Evolutionary conservation across 495 filamentous ascomycete genomes (phyloP).

Genomic region (Apodospora peruviana): DNA sequence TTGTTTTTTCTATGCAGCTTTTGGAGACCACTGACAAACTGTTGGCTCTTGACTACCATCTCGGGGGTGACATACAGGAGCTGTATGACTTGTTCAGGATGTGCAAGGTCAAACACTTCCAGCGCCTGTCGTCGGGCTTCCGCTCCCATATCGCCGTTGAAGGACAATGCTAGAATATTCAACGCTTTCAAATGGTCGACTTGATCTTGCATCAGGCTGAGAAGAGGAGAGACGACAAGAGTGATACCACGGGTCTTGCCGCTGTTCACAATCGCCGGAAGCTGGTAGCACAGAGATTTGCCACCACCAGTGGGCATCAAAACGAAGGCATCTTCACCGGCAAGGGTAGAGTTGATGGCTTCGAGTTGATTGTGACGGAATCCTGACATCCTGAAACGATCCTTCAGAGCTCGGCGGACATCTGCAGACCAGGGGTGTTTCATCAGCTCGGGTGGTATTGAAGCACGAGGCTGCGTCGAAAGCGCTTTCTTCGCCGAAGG

Average conservation of each 20-base stretch:
- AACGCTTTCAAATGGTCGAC: slow-evolving; percentile 70
- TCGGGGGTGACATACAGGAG: slow-evolving; percentile 94
- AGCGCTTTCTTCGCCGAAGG: slow-evolving; percentile 18
- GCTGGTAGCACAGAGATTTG: slow-evolving; percentile 94
- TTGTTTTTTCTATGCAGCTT: slow-evolving; percentile 57
- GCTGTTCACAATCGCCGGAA: slow-evolving; percentile 77
- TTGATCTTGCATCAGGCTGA: slow-evolving; percentile 96
- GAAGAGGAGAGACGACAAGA: slow-evolving; percentile 85
- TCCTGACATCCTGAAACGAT: slow-evolving; percentile 74
- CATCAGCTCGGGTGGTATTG: slow-evolving; percentile 35
- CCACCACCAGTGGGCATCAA: slow-evolving; percentile 97
- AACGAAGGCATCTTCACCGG: slow-evolving; percentile 83
- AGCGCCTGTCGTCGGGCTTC: slow-evolving; percentile 56
- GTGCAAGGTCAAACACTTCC: slow-evolving; percentile 47
- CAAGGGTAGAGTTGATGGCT: slow-evolving; percentile 88
- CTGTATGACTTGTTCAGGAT: slow-evolving; percentile 67
- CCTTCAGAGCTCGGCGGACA: slow-evolving; percentile 68
- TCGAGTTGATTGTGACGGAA: slow-evolving; percentile 92
- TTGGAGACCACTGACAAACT: slow-evolving; percentile 55
- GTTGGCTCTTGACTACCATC: slow-evolving; percentile 78
- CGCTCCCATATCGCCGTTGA: slow-evolving; percentile 66
- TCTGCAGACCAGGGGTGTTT: slow-evolving; percentile 75
- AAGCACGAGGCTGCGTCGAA: slow-evolving; percentile 14
- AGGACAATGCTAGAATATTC: slow-evolving; percentile 67
- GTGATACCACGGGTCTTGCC: slow-evolving; percentile 84